Evolutionary conservation across 768 basidiomycete genomes (phyloP).

Genomic region (Pisolithus orientalis): DNA sequence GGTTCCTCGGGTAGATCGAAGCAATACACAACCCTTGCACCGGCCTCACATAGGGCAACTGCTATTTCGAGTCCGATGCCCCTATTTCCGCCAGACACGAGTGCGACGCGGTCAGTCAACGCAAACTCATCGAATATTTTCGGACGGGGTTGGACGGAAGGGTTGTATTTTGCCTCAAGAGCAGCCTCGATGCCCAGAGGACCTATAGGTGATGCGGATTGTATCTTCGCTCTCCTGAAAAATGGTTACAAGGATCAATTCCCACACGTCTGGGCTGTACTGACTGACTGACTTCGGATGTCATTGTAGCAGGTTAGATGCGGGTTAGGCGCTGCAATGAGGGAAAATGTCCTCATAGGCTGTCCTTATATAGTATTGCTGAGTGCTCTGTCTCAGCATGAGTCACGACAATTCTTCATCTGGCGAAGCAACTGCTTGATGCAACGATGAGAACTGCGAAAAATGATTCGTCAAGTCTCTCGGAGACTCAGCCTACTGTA

Average conservation of each 20-base stretch:
- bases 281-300: neutral
- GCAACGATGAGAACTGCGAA: no score
- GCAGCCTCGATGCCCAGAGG: slow-evolving; percentile 62
- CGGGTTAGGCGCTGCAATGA: no score
- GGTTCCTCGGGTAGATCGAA: slow-evolving; percentile 54
- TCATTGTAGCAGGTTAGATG: neutral
- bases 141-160: slow-evolving; percentile 29
- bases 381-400: no score
- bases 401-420: no score
- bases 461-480: no score
- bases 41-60: slow-evolving; percentile 64
- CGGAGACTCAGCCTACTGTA: no score
- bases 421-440: no score
- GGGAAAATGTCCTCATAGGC: no score
- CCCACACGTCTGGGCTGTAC: neutral
- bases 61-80: slow-evolving; percentile 82
- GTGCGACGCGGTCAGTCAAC: slow-evolving; percentile 48
- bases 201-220: slow-evolving; percentile 48
- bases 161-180: slow-evolving; percentile 34
- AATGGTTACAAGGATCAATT: neutral
- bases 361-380: no score
- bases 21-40: slow-evolving; percentile 66
- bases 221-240: slow-evolving; percentile 18
- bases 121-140: slow-evolving; percentile 58
- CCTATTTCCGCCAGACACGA: slow-evolving; percentile 59